phyloP scores from a whole-genome alignment of 495 filamentous ascomycete genomes.

The Xeromyces bisporus region DNA sequence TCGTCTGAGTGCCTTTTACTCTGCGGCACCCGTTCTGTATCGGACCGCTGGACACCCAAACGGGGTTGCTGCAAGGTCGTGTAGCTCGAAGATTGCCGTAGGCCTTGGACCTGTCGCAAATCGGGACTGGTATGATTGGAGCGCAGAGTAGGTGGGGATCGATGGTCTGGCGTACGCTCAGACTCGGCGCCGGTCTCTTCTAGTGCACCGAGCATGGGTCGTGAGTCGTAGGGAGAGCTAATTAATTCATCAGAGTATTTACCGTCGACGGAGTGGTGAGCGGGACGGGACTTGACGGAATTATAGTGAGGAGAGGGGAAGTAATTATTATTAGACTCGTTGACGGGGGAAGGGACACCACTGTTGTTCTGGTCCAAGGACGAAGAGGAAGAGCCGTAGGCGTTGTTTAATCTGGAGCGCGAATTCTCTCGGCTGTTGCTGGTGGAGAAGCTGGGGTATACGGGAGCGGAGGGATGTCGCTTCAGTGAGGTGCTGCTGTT shows the following conservation, averaged over 20 bases:
- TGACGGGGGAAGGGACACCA: constrained; percentile 32
- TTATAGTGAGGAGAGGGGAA: constrained; percentile 15
- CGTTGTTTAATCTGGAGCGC: constrained; percentile 34
- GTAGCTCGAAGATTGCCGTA: constrained; percentile 73
- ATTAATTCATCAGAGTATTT: constrained; percentile 55
- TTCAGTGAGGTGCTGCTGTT: constrained; percentile 36
- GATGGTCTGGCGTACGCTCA: constrained; percentile 16
- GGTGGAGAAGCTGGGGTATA: constrained; percentile 29
- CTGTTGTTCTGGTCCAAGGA: constrained; percentile 30
- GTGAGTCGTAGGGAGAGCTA: constrained; percentile 50
- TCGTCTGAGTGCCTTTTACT: constrained; percentile 82
- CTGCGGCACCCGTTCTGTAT: constrained; percentile 28
- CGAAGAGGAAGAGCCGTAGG: constrained; percentile 36
- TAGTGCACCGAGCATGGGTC: constrained; percentile 47
- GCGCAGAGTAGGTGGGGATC: constrained; percentile 33
- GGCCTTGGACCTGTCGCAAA: constrained; percentile 32
- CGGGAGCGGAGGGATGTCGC: constrained; percentile 54
- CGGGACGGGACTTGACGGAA: constrained; percentile 18
- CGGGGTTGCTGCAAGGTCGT: constrained; percentile 37
- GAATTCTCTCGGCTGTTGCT: constrained; percentile 29
- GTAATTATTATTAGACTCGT: constrained; percentile 23
- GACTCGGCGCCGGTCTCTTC: constrained; percentile 41
- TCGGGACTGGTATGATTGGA: constrained; percentile 43
- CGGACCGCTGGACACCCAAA: constrained; percentile 34
- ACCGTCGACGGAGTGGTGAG: constrained; percentile 38